These are phyloP conservation scores for Pichia kudriavzevii DNA, from an alignment of 1,139 yeast species.

Conservation along the genomic window DNA sequence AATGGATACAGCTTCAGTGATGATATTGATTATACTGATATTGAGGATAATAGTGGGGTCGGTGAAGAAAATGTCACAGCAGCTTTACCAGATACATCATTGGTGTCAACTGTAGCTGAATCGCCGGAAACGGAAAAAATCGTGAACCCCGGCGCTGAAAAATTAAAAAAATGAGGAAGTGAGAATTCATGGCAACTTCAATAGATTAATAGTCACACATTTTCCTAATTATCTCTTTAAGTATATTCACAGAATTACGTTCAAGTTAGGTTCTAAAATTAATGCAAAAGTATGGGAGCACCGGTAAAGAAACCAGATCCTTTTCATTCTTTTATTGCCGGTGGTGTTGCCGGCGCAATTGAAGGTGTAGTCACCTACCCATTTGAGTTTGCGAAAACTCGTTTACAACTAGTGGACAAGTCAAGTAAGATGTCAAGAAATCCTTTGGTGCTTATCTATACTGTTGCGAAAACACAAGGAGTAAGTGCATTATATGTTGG, in stretches of 20 bases:
- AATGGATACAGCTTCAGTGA: neutral
- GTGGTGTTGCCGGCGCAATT: slow-evolving; percentile 90
- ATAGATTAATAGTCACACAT: no score
- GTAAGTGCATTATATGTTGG: slow-evolving; percentile 77
- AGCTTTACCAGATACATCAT: no score
- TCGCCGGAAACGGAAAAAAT: no score
- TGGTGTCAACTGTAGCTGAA: no score
- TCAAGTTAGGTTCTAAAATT: neutral
- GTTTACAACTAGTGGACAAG: slow-evolving; percentile 78
- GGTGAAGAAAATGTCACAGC: no score
- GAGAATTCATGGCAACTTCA: no score
- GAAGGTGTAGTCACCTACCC: slow-evolving; percentile 92
- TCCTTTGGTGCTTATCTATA: slow-evolving; percentile 73
- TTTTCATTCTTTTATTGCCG: slow-evolving; percentile 76
- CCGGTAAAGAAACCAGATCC: slow-evolving; percentile 40
- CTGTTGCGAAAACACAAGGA: slow-evolving; percentile 75
- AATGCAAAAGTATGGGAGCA: neutral
- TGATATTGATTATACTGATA: neutral
- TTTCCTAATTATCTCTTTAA: no score
- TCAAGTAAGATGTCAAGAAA: slow-evolving; percentile 63
- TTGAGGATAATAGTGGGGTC: no score
- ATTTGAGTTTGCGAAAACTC: slow-evolving; percentile 92
- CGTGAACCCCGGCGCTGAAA: no score
- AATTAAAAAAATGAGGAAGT: no score
- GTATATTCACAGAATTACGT: no score